Base-by-base conservation (phyloP, 2,329 filamentous ascomycete genomes). In the Calonectria honghensis region DNA sequence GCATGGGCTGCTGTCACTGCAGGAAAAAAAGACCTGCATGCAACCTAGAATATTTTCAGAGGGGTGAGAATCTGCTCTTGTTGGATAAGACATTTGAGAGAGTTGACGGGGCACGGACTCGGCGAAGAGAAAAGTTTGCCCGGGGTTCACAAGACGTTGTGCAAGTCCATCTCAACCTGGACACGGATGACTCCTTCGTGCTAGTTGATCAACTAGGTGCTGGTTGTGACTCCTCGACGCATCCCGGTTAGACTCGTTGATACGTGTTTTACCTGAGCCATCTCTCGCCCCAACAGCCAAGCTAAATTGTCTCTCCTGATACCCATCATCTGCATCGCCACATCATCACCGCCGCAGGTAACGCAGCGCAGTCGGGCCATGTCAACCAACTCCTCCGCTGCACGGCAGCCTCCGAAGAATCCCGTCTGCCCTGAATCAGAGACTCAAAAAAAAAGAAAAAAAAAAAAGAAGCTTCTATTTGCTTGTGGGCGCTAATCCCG, bases 261-360 rank as follows among this genome's bases (percentile, higher is more conserved):
- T 63, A 63, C 57, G 57, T 63, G 57, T 63, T 63, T 63, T 63
- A 63, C 27, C 35, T 31, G 24, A 24, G 16, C 13, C 35, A 39
- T 63, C 35, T 63, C 35, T 63, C 7, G 57, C 24, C 57, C 57
- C 57, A 63, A 20, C 35, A 63, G 37, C 10, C 24, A 63, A 39
- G 57, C 57, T 63, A 41, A 29, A 63, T 41, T 63, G 57, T 45
- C 52, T 51, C 45, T 65, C 66, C 50, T 37, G 37, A 54, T 69
- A 63, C 57, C 39, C 61, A 61, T 41, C 45, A 45, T 67, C 68
- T 73, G 72, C 72, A 73, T 70, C 67, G 72, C 72, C 72, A 73
- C 72, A 73, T 73, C 71, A 73, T 70, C 72, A 73, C 45, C 72
- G 63, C 20, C 51, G 35, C 48, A 52, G 51, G 68, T 57, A 65